Evolutionary conservation across 192 early-diverging fungal genomes (phyloP).

Genomic region (Backusella westeae): DNA sequence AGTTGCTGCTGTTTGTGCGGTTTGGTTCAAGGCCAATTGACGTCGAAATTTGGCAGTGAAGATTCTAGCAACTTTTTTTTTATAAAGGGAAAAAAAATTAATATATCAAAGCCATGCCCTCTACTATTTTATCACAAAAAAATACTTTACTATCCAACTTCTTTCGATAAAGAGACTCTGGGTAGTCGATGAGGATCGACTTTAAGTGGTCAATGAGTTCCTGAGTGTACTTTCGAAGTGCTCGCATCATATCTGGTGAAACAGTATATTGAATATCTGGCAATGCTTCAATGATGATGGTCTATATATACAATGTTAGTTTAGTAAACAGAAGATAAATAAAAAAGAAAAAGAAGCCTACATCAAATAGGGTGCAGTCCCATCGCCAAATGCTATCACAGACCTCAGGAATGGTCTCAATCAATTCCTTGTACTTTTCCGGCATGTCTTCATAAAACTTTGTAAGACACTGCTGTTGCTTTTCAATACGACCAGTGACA

Average conservation of each 20-base stretch:
- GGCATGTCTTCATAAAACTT: constrained; percentile 20
- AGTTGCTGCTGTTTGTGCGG: constrained; percentile 38
- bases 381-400: constrained; percentile 48
- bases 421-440: not conserved
- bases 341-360: constrained; percentile 35
- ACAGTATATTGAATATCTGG: constrained; percentile 7
- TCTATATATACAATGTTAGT: not conserved
- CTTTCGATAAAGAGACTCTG: constrained; percentile 15
- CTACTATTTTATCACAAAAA: constrained; percentile 1
- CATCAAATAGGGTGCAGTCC: constrained; percentile 51
- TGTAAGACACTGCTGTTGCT: not conserved
- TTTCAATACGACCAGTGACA: not conserved
- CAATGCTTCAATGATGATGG: constrained; percentile 19
- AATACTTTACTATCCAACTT: constrained; percentile 28
- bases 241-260: not conserved
- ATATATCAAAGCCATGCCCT: not conserved
- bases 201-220: constrained; percentile 4
- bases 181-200: constrained; percentile 8
- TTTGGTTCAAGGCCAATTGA: constrained; percentile 42
- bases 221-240: constrained; percentile 15
- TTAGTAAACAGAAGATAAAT: not conserved
- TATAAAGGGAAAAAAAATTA: not conserved
- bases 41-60: constrained; percentile 45
- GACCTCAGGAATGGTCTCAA: constrained; percentile 33
- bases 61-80: constrained; percentile 42